Percentiles rank a stretch among this genome's conserved stretches.
phyloP scores from a whole-genome alignment of 129 eudicot genomes.

The Erigeron canadensis region DNA sequence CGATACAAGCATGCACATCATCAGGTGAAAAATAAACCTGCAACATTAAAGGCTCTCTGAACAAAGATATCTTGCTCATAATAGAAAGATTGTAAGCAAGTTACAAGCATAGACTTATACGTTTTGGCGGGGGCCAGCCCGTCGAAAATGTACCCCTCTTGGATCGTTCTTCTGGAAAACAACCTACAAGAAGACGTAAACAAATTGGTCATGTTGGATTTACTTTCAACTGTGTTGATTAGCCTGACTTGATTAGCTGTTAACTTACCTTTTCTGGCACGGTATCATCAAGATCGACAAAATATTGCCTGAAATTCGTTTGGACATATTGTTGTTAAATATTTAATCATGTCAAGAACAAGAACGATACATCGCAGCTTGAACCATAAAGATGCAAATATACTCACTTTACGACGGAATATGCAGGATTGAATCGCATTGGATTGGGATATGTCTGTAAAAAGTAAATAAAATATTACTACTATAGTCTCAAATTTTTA shows the following conservation, averaged over 20 bases:
- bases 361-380: neutral
- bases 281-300: slow-evolving; percentile 74
- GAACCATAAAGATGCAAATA: slow-evolving; percentile 18
- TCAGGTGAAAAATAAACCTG: slow-evolving; percentile 81
- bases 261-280: slow-evolving; percentile 71
- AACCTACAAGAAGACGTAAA: slow-evolving; percentile 43
- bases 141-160: slow-evolving; percentile 87
- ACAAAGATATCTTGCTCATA: slow-evolving; percentile 2
- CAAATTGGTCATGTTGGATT: neutral
- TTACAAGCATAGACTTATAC: slow-evolving; percentile 28
- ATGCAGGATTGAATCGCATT: slow-evolving; percentile 79
- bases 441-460: slow-evolving; percentile 86
- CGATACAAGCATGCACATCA: slow-evolving; percentile 83
- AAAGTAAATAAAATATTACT: neutral
- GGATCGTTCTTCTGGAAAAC: slow-evolving; percentile 70
- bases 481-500: neutral
- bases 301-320: slow-evolving; percentile 77
- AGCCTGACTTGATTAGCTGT: neutral
- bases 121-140: slow-evolving; percentile 92
- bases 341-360: neutral
- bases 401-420: slow-evolving; percentile 89
- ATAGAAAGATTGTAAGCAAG: neutral
- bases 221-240: slow-evolving; percentile 4
- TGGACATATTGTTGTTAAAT: slow-evolving; percentile 17
- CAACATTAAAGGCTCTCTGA: slow-evolving; percentile 21